Percentiles rank a stretch among this genome's conserved stretches.
These are phyloP conservation scores for Panaeolus cyanescens DNA, from an alignment of 768 basidiomycete genomes.

Conservation along the genomic window DNA sequence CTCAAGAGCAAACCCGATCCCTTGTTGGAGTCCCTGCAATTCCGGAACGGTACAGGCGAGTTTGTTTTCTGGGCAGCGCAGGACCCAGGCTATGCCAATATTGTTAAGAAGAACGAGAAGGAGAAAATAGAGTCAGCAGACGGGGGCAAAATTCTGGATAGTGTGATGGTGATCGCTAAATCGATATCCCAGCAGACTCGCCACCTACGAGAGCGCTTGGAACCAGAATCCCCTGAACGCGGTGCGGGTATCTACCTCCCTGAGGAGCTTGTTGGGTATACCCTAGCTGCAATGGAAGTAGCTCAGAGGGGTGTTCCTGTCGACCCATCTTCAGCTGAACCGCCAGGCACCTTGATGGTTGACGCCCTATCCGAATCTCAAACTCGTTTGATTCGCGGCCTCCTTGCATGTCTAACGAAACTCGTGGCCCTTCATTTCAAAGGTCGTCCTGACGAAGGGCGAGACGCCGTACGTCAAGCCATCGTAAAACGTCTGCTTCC, in stretches of 20 bases:
- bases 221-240: conserved; percentile 71
- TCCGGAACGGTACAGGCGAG: conserved; percentile 80
- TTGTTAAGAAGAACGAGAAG: conserved; percentile 48
- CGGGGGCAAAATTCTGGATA: conserved; percentile 82
- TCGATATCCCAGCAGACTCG: conserved; percentile 83
- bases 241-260: conserved; percentile 90
- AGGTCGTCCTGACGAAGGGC: conserved; percentile 70
- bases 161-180: conserved; percentile 76
- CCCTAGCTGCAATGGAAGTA: conserved; percentile 79
- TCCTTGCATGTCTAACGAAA: conserved; percentile 69
- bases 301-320: conserved; percentile 68
- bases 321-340: conserved; percentile 23
- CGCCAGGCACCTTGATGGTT: conserved; percentile 44
- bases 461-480: conserved; percentile 76
- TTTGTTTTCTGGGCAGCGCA: conserved; percentile 90
- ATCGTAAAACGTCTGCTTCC: conserved; percentile 89
- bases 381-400: conserved; percentile 72
- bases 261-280: conserved; percentile 89
- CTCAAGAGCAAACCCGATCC: conserved; percentile 81
- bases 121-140: conserved; percentile 59
- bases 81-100: conserved; percentile 66
- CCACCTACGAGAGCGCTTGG: conserved; percentile 76
- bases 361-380: conserved; percentile 82
- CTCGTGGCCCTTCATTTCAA: conserved; percentile 72
- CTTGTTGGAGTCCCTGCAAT: conserved; percentile 70